Evolutionary conservation across 176 grass and related monocot species (phyloP), one percentile per base, ranked within the genome.

Genomic region (Oryza officinalis): DNA sequence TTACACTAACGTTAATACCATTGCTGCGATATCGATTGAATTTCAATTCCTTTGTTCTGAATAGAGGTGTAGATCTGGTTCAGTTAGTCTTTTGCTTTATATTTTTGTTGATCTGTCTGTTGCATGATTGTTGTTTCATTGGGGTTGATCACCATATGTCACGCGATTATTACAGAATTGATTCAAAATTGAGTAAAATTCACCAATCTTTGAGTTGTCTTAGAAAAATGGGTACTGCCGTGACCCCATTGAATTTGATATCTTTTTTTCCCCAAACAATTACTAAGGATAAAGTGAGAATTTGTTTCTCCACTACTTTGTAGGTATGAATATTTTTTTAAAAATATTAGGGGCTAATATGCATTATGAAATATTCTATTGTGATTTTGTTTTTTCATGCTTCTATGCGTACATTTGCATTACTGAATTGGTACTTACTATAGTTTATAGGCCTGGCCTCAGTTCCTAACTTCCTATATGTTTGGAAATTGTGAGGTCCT

Each of bases 121-220:
- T 70, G 81, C 81, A 47, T 68, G 23, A 38, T 45, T 66, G 61
- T 6, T 71, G 33, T 46, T 73, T 63, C 45, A 76, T 68, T 49
- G 4, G 18, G 22, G 22, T 61, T 4, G 57, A 61, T 61, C 33
- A 12, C 11, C 59, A 44, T 2, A 0, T 86, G 0, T 30, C 50
- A 20, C 20, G 7, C 0, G 1, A 26, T 9, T 13, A 40, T 32
- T 13, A 13, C 0, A 13, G 3, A 31, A 66, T 5, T 25, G 3
- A n/a, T 57, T 68, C 60, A 18, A 60, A 45, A 52, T 23, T 22
- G 65, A 37, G 46, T 81, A 47, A 67, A 75, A 49, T 11, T 10
- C 40, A 23, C 49, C 2, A 2, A 41, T 83, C 22, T 71, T 71
- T n/a, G 15, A 27, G 25, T 75, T 57, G 6, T 74, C 40, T 1